A percentile compares a stretch with the other conserved stretches of the same genome.
Evolutionary conservation across 1,139 yeast species (phyloP).

Genomic region (Protomyces gravidus): DNA sequence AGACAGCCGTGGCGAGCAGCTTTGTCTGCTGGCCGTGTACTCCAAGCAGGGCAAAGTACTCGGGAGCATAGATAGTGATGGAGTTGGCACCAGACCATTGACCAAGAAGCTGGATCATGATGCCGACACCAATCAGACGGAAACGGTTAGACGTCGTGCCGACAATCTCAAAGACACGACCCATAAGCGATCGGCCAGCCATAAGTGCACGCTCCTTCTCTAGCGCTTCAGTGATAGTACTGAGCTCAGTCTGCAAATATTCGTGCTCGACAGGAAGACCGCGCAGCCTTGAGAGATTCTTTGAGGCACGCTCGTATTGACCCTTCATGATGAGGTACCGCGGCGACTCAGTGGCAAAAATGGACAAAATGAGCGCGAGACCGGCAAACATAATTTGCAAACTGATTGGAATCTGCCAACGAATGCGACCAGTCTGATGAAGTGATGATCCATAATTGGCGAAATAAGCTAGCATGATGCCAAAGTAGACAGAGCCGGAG

Average conservation of each 20-base stretch:
- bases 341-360: conserved; percentile 45
- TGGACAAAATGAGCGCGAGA: conserved; percentile 15
- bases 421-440: conserved; percentile 40
- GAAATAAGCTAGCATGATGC: conserved; percentile 53
- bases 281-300: conserved; percentile 48
- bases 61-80: conserved; percentile 46
- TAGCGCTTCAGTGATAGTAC: conserved; percentile 36
- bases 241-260: conserved; percentile 11
- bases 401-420: conserved; percentile 45
- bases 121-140: conserved; percentile 47
- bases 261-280: conserved; percentile 49
- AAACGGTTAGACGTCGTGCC: conserved; percentile 44
- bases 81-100: conserved; percentile 66
- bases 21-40: conserved; percentile 43
- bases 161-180: conserved; percentile 18
- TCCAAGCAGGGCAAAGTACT: conserved; percentile 55
- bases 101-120: conserved; percentile 51
- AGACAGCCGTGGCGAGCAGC: conserved; percentile 51
- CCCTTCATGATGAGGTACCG: conserved; percentile 47
- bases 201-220: conserved; percentile 22
- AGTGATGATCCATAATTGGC: conserved; percentile 46
- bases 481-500: conserved; percentile 56
- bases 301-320: conserved; percentile 43
- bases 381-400: conserved; percentile 48
- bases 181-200: conserved; percentile 33